Conservation (phyloP, 2,329 filamentous ascomycete genomes). For the Onygenales sp. region DNA sequence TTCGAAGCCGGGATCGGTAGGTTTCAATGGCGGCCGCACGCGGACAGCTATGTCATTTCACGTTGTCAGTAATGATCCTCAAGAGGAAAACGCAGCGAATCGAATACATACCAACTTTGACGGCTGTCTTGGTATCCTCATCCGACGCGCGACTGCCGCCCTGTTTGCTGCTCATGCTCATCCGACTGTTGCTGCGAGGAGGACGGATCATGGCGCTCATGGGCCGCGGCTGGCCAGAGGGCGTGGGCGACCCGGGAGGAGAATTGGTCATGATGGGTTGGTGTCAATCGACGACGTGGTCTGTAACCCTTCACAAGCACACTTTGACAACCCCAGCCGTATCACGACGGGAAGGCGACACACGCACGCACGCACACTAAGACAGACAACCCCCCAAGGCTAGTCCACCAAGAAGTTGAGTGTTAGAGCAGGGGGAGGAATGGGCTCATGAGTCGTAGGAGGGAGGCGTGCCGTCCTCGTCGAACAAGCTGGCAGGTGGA, state of each 20-base stretch:
- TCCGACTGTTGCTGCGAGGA: conserved; percentile 68
- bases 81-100: neutral
- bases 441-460: too few relatives aligned
- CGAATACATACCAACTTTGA: conserved; percentile 79
- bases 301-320: too few relatives aligned
- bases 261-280: conserved; percentile 51
- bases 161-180: conserved; percentile 66
- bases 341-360: neutral
- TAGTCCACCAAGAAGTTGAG: too few relatives aligned
- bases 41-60: conserved; percentile 60
- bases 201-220: conserved; percentile 73
- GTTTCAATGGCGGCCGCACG: conserved; percentile 74
- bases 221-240: conserved; percentile 50
- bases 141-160: conserved; percentile 77
- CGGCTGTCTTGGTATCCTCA: conserved; percentile 80
- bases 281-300: neutral
- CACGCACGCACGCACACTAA: neutral
- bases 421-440: too few relatives aligned
- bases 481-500: too few relatives aligned
- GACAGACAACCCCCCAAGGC: too few relatives aligned
- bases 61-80: neutral
- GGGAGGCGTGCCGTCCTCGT: too few relatives aligned
- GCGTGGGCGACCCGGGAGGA: conserved; percentile 58
- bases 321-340: too few relatives aligned
- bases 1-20: conserved; percentile 83